Conservation (phyloP, 176 grass and related monocot species). For the Musa troglodytarum region DNA sequence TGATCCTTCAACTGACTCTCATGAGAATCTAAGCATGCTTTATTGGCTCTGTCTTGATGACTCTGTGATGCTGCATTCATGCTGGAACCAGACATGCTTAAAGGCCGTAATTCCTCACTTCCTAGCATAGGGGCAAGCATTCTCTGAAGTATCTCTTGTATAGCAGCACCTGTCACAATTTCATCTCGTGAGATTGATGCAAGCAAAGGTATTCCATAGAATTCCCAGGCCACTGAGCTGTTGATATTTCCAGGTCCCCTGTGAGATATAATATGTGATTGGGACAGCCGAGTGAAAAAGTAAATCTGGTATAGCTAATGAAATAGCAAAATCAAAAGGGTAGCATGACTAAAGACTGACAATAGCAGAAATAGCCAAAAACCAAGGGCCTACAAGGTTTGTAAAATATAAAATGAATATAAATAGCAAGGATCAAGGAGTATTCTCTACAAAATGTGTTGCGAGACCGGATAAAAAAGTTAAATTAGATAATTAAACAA, state of each 20-base stretch:
- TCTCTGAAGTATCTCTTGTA: conserved; percentile 51
- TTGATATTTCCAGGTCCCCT: conserved; percentile 61
- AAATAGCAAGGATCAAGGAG: conserved; percentile 16
- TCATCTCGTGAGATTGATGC: conserved; percentile 58
- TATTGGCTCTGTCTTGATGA: conserved; percentile 29
- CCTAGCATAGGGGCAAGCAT: conserved; percentile 73
- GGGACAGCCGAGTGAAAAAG: conserved; percentile 15
- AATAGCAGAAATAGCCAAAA: not conserved
- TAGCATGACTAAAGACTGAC: not conserved
- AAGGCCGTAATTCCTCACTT: conserved; percentile 36
- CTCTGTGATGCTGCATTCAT: conserved; percentile 37
- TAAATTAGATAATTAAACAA: not conserved
- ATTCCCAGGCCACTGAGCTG: conserved; percentile 46
- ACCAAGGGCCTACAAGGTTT: not conserved
- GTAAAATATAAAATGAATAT: conserved; percentile 6
- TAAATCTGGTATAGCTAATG: not conserved
- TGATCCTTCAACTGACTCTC: conserved; percentile 4
- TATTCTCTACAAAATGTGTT: not conserved
- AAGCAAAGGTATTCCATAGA: conserved; percentile 81
- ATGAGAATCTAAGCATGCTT: conserved; percentile 1
- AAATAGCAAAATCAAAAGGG: not conserved
- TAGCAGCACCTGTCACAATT: conserved; percentile 51
- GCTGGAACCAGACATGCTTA: conserved; percentile 33
- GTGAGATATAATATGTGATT: conserved; percentile 8
- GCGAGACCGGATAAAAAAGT: not conserved